Evolutionary conservation across 805 yeast genomes (phyloP), one percentile per base, ranked within the genome.

Genomic region (Starmera pachycereana): DNA sequence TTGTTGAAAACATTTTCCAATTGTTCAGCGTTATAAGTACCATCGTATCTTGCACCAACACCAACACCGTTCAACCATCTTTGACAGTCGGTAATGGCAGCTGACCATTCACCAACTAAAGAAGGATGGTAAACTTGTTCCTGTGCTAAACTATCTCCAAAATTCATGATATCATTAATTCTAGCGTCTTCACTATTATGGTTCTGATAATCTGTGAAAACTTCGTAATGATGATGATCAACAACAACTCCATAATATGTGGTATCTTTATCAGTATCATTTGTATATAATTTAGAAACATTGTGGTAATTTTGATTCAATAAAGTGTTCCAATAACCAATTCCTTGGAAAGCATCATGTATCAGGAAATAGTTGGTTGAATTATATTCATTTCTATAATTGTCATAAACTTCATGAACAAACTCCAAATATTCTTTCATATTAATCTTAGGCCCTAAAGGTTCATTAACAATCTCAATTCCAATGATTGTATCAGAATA

Each of bases 211-310:
- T 68, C 69, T 12, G 78, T 68, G 59, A 90, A 89, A 16, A 87
- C 90, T 64, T 88, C 94, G 62, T 89, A 89, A 58, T 81, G 86
- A 62, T 89, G 96, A 63, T 86, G 95, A 58, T 89, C 96, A 38
- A 88, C 67, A 28, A 85, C 71, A 37, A 84, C 79, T 51, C 78
- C 74, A 14, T 65, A 54, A 69, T 77, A 72, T 57, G 63, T 66
- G 44, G 66, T 67, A 18, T 61, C 50, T 45, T 46, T 36, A 45
- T 55, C 27, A 51, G 60, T 45, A 45, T 54, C 48, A 72, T 58
- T 62, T 16, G 47, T 62, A 47, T 62, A 67, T 40, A 56, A 46
- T 6, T 48, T 34, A 0, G 62, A 51, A 1, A 58, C 53, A 28
- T 54, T 59, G 8, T 31, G 47, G 35, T 54, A 57, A 37, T 49